Percentiles rank a stretch among this genome's conserved stretches.
Conservation (phyloP, 768 basidiomycete species). For the Boletus bicolor region DNA sequence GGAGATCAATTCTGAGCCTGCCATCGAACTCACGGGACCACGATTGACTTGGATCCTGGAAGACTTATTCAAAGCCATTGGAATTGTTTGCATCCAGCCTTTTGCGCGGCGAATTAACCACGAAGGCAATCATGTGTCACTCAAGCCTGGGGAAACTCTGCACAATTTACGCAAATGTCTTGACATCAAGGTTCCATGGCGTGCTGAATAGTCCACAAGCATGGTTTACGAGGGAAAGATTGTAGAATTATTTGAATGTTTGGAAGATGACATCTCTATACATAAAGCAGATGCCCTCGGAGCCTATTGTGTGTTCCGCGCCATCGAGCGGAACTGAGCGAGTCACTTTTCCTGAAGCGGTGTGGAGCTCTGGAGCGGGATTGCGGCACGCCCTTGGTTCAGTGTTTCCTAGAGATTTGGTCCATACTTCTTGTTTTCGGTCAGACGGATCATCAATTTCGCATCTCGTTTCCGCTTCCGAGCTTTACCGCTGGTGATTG, state of each 20-base stretch:
- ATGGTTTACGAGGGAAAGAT: neutral
- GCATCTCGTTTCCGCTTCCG: conserved; percentile 16
- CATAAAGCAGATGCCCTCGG: too few relatives aligned
- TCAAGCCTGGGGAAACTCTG: conserved; percentile 51
- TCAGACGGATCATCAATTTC: neutral
- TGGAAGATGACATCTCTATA: neutral
- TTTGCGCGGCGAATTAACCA: conserved; percentile 35
- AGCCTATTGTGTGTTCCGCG: too few relatives aligned
- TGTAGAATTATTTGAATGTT: neutral
- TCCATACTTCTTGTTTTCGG: conserved; percentile 9
- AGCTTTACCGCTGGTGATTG: neutral
- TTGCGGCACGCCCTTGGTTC: too few relatives aligned
- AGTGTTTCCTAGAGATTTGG: too few relatives aligned
- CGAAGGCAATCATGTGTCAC: conserved; percentile 22
- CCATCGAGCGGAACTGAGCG: too few relatives aligned
- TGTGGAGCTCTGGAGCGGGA: too few relatives aligned
- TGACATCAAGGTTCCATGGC: conserved; percentile 41
- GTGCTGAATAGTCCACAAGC: conserved; percentile 3
- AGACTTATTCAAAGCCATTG: conserved; percentile 74
- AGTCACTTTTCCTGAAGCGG: too few relatives aligned
- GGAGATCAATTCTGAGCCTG: conserved; percentile 94
- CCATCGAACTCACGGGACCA: conserved; percentile 89
- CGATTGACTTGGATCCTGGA: conserved; percentile 78
- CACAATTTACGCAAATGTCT: conserved; percentile 67
- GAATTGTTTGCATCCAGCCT: conserved; percentile 64